A percentile compares a stretch with the other conserved stretches of the same genome.
Evolutionary conservation across 176 grass and related monocot species (phyloP).

Genomic region (Elaeis guineensis): DNA sequence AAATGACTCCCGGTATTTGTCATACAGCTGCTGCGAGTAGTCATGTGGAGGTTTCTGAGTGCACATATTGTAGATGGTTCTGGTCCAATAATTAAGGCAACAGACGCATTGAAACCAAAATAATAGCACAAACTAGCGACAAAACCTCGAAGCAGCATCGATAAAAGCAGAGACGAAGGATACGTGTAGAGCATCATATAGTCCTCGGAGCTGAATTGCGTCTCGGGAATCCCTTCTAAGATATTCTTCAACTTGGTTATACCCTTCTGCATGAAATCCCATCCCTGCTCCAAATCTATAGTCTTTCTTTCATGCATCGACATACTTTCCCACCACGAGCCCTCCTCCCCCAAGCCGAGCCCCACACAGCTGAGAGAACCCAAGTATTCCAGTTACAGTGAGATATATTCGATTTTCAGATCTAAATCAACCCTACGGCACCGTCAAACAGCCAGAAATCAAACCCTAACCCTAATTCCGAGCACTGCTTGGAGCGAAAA

Average conservation of each 20-base stretch:
- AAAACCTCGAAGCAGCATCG: not conserved
- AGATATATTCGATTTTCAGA: too few relatives aligned
- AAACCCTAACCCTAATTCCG: too few relatives aligned
- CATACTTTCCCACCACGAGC: conserved; percentile 21
- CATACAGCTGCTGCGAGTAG: conserved; percentile 84
- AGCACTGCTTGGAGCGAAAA: too few relatives aligned
- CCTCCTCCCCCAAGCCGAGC: too few relatives aligned
- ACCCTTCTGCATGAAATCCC: conserved; percentile 70
- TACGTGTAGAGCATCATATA: conserved; percentile 99
- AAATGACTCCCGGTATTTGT: conserved; percentile 74
- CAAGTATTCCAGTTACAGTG: too few relatives aligned
- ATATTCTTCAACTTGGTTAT: conserved; percentile 83
- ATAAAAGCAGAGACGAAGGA: not conserved
- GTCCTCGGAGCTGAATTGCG: conserved; percentile 65
- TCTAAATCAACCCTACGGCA: too few relatives aligned
- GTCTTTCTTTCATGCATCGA: conserved; percentile 64
- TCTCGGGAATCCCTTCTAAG: conserved; percentile 55
- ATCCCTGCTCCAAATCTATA: conserved; percentile 85
- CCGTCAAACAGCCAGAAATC: too few relatives aligned
- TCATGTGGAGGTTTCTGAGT: conserved; percentile 78
- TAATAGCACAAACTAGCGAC: not conserved
- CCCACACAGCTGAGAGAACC: too few relatives aligned
- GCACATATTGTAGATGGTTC: conserved; percentile 95
- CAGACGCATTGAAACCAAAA: too few relatives aligned
- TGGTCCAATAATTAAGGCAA: conserved; percentile 18